Evolutionary conservation across 192 early-diverging fungal species (phyloP).

Genomic region (Oehlia diaphana): DNA sequence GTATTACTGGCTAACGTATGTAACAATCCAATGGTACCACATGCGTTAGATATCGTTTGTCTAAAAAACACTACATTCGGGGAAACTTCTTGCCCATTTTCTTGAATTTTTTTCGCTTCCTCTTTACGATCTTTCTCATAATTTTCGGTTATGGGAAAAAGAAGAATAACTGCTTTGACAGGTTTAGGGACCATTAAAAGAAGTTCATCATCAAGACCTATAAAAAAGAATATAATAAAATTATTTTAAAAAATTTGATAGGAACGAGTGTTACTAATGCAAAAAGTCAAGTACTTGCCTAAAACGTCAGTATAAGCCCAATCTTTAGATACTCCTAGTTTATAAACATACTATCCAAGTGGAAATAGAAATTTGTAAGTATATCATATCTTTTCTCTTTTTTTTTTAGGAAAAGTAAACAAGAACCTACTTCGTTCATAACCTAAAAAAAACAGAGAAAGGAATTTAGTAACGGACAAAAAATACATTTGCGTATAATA

Average conservation of each 20-base stretch:
- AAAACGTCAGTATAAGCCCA: slow-evolving; percentile 81
- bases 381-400: not conserved
- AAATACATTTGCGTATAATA: not conserved
- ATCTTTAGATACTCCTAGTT: slow-evolving; percentile 61
- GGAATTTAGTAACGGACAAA: not conserved
- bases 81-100: slow-evolving; percentile 52
- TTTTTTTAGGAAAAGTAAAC: not conserved
- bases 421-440: slow-evolving; percentile 56
- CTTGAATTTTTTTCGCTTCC: slow-evolving; percentile 47
- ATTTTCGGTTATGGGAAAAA: slow-evolving; percentile 79
- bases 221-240: not conserved
- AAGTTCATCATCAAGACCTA: slow-evolving; percentile 82
- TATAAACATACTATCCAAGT: slow-evolving; percentile 59
- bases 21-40: slow-evolving; percentile 92
- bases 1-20: slow-evolving; percentile 83
- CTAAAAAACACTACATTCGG: slow-evolving; percentile 73
- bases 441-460: not conserved
- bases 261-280: not conserved
- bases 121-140: slow-evolving; percentile 54
- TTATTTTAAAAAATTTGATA: no score
- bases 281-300: slow-evolving; percentile 44
- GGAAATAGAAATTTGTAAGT: not conserved
- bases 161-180: slow-evolving; percentile 77
- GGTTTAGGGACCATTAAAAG: slow-evolving; percentile 81
- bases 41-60: slow-evolving; percentile 90